A percentile compares a stretch with the other conserved stretches of the same genome.
phyloP scores from a whole-genome alignment of 192 early-diverging fungal genomes.

The Chytriomyces confervae region DNA sequence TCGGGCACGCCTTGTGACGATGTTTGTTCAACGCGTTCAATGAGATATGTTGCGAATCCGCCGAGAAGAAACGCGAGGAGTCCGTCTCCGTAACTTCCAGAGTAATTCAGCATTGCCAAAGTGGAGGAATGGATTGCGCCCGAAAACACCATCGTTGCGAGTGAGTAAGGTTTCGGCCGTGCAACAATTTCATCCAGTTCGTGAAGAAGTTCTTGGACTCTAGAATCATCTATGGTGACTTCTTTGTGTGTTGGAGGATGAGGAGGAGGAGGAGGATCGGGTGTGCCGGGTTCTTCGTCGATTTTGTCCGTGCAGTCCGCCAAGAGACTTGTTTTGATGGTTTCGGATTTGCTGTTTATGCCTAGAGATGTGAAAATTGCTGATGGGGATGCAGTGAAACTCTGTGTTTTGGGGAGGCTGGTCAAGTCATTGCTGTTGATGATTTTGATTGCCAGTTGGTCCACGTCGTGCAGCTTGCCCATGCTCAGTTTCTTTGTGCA shows the following conservation, averaged over 20 bases:
- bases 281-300: not conserved
- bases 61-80: slow-evolving; percentile 14
- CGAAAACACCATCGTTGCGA: not conserved
- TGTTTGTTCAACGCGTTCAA: not conserved
- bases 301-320: not conserved
- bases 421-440: not conserved
- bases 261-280: not conserved
- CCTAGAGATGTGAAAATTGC: too few relatives aligned
- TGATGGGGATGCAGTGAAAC: too few relatives aligned
- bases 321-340: not conserved
- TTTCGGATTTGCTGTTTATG: not conserved
- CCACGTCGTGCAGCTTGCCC: slow-evolving; percentile 28
- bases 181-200: slow-evolving; percentile 20
- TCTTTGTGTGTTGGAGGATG: not conserved
- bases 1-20: slow-evolving; percentile 13
- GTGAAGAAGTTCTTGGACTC: not conserved
- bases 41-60: not conserved
- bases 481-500: slow-evolving; percentile 1
- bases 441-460: slow-evolving; percentile 24
- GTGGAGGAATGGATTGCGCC: slow-evolving; percentile 14
- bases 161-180: not conserved
- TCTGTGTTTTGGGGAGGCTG: not conserved
- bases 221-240: not conserved
- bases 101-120: slow-evolving; percentile 15
- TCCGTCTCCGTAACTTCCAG: slow-evolving; percentile 12